A percentile compares a stretch with the other conserved stretches of the same genome.
These are phyloP conservation scores for Beverwykella pulmonaria DNA, from an alignment of 495 filamentous ascomycete species.

Conservation along the genomic window DNA sequence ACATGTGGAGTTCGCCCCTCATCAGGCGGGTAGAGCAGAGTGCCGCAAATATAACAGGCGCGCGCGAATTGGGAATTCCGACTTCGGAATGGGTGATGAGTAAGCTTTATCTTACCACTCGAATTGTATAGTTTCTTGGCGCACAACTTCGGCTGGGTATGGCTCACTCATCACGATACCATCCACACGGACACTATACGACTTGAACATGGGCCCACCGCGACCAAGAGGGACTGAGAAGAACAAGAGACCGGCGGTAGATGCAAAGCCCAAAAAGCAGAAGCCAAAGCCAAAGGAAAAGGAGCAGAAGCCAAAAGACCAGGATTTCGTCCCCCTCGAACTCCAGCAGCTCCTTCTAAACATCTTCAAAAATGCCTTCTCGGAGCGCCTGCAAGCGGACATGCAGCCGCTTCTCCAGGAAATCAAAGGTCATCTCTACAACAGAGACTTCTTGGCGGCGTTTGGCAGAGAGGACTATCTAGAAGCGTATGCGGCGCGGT, in stretches of 20 bases:
- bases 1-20: too few species aligned
- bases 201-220: not conserved
- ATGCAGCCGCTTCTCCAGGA: conserved; percentile 66
- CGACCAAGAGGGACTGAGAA: not conserved
- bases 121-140: too few species aligned
- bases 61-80: too few species aligned
- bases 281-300: too few species aligned
- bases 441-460: conserved; percentile 77
- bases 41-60: too few species aligned
- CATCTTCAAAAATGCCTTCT: conserved; percentile 69
- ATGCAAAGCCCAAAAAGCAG: not conserved
- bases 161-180: too few species aligned
- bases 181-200: not conserved
- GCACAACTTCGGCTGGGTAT: too few species aligned
- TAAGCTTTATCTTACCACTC: not conserved
- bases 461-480: conserved; percentile 71
- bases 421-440: conserved; percentile 80
- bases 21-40: too few species aligned
- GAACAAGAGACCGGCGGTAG: not conserved
- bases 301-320: conserved; percentile 7
- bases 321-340: conserved; percentile 43
- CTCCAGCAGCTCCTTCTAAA: conserved; percentile 77
- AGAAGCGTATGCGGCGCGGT: conserved; percentile 80
- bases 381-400: conserved; percentile 48
- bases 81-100: not conserved